phyloP scores from a whole-genome alignment of 192 early-diverging fungal genomes.

The Chytriomyces hyalinus region DNA sequence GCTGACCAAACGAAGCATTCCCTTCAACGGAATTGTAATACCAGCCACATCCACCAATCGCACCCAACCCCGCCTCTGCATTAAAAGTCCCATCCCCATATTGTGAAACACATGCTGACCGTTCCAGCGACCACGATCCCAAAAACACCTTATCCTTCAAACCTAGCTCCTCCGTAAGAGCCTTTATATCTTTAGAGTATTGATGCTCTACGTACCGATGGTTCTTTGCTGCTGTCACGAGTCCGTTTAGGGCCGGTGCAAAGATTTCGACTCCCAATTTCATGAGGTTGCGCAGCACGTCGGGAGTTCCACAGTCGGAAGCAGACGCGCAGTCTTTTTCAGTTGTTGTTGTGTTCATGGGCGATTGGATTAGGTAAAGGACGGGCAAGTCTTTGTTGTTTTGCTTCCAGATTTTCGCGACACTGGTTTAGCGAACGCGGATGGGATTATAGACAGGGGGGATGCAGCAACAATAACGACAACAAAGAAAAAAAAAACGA shows the following conservation, averaged over 20 bases:
- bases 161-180: background rate
- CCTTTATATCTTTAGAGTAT: constrained; percentile 2
- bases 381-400: constrained; percentile 1
- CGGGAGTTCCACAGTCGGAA: constrained; percentile 7
- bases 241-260: background rate
- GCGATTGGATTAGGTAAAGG: constrained; percentile 5
- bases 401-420: constrained; percentile 10
- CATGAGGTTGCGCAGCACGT: constrained; percentile 4
- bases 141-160: background rate
- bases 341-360: background rate
- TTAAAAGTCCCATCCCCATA: constrained; percentile 17
- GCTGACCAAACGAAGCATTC: constrained; percentile 16
- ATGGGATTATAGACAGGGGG: no score
- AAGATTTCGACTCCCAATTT: constrained; percentile 11
- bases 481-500: no score
- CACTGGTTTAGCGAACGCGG: background rate
- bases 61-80: constrained; percentile 10
- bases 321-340: constrained; percentile 7
- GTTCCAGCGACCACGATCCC: constrained; percentile 28
- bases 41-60: constrained; percentile 24
- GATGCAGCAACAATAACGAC: no score
- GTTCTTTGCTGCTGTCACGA: constrained; percentile 5
- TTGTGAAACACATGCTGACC: constrained; percentile 26
- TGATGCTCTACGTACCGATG: constrained; percentile 4
- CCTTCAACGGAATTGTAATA: constrained; percentile 34